phyloP scores from a whole-genome alignment of 2,329 filamentous ascomycete species.

The Aspergillus spinulosporus region DNA sequence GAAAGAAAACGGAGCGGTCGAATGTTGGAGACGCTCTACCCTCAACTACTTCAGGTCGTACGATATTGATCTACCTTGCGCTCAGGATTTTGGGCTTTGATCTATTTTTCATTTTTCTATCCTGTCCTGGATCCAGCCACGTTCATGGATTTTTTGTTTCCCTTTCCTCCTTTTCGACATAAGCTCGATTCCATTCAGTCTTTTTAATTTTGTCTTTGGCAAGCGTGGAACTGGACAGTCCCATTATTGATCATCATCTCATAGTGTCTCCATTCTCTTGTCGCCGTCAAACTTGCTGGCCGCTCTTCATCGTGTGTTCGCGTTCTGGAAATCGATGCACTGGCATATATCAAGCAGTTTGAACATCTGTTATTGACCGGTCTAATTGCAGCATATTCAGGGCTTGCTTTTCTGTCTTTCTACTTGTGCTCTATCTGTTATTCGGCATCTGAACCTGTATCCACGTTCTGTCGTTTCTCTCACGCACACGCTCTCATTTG shows the following conservation, averaged over 20 bases:
- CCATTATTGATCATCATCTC: slow-evolving; percentile 28
- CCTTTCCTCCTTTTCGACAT: slow-evolving; percentile 21
- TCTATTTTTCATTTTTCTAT: slow-evolving; percentile 15
- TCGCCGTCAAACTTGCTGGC: slow-evolving; percentile 12
- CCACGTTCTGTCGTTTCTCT: slow-evolving; percentile 4
- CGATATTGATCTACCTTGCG: slow-evolving; percentile 25
- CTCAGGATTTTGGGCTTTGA: slow-evolving; percentile 20
- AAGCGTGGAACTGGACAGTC: slow-evolving; percentile 29
- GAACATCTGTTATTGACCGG: slow-evolving; percentile 14
- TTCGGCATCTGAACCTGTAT: slow-evolving; percentile 12
- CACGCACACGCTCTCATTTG: slow-evolving; percentile 11
- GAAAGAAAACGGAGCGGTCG: slow-evolving; percentile 5
- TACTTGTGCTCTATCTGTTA: slow-evolving; percentile 7
- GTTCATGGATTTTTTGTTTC: slow-evolving; percentile 15
- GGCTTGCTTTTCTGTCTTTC: slow-evolving; percentile 12
- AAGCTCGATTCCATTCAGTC: slow-evolving; percentile 31
- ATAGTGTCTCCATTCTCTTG: slow-evolving; percentile 23
- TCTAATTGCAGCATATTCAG: slow-evolving; percentile 16
- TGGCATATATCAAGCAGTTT: slow-evolving; percentile 16
- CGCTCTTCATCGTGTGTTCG: slow-evolving; percentile 16
- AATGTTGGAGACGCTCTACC: slow-evolving; percentile 15
- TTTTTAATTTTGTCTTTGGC: slow-evolving; percentile 28
- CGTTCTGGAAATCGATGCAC: slow-evolving; percentile 20
- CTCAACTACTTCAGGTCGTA: slow-evolving; percentile 14
- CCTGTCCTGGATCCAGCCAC: slow-evolving; percentile 14